Conservation (phyloP, 2,329 filamentous ascomycete genomes). For the Onygenales sp. region DNA sequence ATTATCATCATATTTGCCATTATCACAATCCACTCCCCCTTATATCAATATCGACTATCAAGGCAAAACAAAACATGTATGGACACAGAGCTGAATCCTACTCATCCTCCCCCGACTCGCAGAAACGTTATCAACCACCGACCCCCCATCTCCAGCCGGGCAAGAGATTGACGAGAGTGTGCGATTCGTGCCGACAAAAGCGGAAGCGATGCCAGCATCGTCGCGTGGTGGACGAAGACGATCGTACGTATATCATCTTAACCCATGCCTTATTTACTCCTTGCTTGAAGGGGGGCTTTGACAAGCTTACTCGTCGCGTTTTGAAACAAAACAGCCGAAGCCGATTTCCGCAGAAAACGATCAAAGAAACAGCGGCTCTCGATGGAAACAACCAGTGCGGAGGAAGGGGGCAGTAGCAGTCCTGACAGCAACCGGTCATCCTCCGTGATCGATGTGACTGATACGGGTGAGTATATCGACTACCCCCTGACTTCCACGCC, state of each 20-base stretch:
- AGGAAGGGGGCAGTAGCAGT: neutral
- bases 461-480: neutral
- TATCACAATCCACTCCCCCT: neutral
- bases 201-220: slow-evolving; percentile 15
- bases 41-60: too few species aligned
- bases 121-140: slow-evolving; percentile 15
- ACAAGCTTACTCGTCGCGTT: neutral
- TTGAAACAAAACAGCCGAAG: slow-evolving; percentile 3
- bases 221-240: slow-evolving; percentile 13
- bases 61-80: too few species aligned
- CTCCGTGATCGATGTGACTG: slow-evolving; percentile 2
- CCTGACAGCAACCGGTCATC: neutral
- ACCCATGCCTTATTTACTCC: neutral
- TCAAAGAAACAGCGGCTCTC: neutral
- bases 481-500: too few species aligned
- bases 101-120: neutral
- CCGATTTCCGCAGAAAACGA: slow-evolving; percentile 4
- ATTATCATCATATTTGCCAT: neutral
- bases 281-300: too few species aligned
- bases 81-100: neutral
- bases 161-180: slow-evolving; percentile 14
- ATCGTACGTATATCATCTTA: slow-evolving; percentile 10
- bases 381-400: neutral
- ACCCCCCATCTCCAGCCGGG: slow-evolving; percentile 11
- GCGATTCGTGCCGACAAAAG: slow-evolving; percentile 13